Base-by-base conservation (phyloP, 2,329 filamentous ascomycete species). In the Curvularia sp. region DNA sequence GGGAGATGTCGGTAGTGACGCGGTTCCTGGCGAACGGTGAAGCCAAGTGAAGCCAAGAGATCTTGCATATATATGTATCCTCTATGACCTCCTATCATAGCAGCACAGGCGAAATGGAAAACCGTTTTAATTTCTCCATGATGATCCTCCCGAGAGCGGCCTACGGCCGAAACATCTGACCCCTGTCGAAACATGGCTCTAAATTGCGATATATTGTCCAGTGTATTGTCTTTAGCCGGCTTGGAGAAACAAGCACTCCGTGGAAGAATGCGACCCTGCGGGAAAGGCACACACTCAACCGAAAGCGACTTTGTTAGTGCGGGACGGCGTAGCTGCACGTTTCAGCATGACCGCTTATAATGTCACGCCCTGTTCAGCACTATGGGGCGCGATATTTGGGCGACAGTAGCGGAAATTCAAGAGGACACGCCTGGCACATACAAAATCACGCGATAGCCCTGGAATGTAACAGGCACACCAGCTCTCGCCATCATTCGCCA, bases 131-230 rank as follows among this genome's bases (percentile, higher is more conserved):
- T 59, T 56, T 58, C 50, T 39, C 49, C 49, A 53, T 49, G 44
- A 39, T 58, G 52, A 57, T 60, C 49, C 50, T 48, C 53, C 53
- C 51, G 46, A 53, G 58, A 26, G 39, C 22, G 31, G 47, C 44
- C 47, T 44, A 55, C 53, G 54, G 60, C 48, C 61, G 64, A 61
- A 66, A 65, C 60, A 42, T 20, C 13, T 12, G 28, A 41, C 46
- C 62, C 53, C 47, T 46, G 48, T 58, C 38, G 42, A 64, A 60
- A 62, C 60, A 59, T 48, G 61, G 46, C 31, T 55, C 18, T 47
- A 62, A 43, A 65, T 62, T 64, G 50, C 47, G 15, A 52, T 54
- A 62, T 48, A 67, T 62, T 65, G 53, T 49, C 61, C 48, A 43
- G 49, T 26, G 38, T 49, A 20, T 44, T 28, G 49, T 30, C 49